Evolutionary conservation across 2,329 filamentous ascomycete genomes (phyloP), one percentile per base, ranked within the genome.

Genomic region (Lasiodiplodia sp.): DNA sequence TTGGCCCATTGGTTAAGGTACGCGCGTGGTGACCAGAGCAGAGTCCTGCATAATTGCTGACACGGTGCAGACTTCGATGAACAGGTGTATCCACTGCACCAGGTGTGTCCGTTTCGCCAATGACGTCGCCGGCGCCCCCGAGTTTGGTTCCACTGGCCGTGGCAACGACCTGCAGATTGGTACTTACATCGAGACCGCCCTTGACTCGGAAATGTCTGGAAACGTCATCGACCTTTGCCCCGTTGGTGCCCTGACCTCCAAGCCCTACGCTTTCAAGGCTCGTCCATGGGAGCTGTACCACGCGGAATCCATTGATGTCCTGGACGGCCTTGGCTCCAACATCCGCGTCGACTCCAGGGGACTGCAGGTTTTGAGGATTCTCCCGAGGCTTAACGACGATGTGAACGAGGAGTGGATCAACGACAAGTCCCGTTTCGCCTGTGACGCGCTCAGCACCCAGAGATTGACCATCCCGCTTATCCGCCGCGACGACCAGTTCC

Each of bases 341-440:
- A 96, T 99, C 75, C 91, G 96, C 55, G 90, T 98, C 55, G 96
- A 99, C 82, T 91, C 94, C 69, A 90, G 96, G 77, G 96, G 96
- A 69, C 86, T 97, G 72, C 94, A 98, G 83, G 95, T 99, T 64
- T 97, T 99, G 94, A 91, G 96, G 75, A 87, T 99, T 70, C 79
- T 97, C 18, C 96, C 96, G 69, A 89, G 96, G 75, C 86, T 99
- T 70, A 99, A 99, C 80, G 96, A 99, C 78, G 94, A 98, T 76
- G 89, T 99, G 75, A 99, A 99, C 81, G 96, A 99, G 84, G 96
- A 99, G 82, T 99, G 96, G 96, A 98, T 99, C 81, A 96, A 98
- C 82, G 96, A 99, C 85, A 99, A 98, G 87, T 91, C 93, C 51
- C 90, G 96, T 72, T 99, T 98, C 80, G 95, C 96, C 52, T 97